These are phyloP conservation scores for Geranium incanum DNA, from an alignment of 441 rosid genomes.

Conservation along the genomic window DNA sequence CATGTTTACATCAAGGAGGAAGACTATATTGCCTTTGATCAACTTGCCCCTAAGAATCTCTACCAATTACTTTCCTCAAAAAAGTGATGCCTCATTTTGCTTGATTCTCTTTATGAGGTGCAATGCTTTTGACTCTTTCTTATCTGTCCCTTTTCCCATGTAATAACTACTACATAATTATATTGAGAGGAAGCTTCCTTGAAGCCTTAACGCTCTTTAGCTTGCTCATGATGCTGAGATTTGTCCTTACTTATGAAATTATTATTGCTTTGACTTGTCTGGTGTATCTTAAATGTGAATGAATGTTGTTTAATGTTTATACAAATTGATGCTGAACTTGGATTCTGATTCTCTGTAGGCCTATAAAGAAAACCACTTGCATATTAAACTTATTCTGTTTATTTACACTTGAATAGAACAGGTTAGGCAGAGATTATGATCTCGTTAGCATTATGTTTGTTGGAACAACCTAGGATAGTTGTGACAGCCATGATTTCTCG, in stretches of 20 bases:
- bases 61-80: constrained; percentile 68
- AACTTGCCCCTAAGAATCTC: constrained; percentile 63
- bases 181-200: constrained; percentile 25
- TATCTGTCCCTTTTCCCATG: constrained; percentile 14
- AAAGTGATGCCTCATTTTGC: constrained; percentile 70
- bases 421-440: not conserved
- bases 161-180: constrained; percentile 18
- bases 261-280: not conserved
- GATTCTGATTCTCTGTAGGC: constrained; percentile 4
- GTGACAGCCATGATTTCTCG: not conserved
- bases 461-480: not conserved
- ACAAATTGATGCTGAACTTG: constrained; percentile 4
- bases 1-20: constrained; percentile 62
- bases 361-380: constrained; percentile 7
- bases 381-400: not conserved
- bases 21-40: constrained; percentile 60
- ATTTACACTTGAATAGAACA: not conserved
- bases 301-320: constrained; percentile 1
- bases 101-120: constrained; percentile 23
- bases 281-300: not conserved
- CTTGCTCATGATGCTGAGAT: constrained; percentile 11
- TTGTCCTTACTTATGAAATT: not conserved
- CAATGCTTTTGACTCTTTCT: constrained; percentile 13
- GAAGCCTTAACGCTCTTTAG: constrained; percentile 14
- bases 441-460: not conserved